phyloP scores from a whole-genome alignment of 305 asterid species.

The Rubia tinctorum region DNA sequence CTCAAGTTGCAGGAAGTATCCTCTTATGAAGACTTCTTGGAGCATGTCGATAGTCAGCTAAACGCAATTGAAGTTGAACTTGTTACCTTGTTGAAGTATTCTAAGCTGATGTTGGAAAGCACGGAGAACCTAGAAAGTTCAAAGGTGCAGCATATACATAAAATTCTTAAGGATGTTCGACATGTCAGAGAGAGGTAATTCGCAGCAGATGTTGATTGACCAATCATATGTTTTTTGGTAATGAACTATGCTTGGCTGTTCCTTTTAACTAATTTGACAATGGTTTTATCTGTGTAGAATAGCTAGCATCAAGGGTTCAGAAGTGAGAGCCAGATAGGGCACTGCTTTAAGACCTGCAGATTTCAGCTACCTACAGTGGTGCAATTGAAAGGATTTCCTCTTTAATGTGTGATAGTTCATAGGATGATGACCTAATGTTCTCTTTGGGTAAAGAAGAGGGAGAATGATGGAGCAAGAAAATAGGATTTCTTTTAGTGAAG shows the following conservation, averaged over 20 bases:
- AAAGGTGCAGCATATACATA: constrained; percentile 52
- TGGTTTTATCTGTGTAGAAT: constrained; percentile 39
- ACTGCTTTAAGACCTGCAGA: not conserved
- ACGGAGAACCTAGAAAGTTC: constrained; percentile 43
- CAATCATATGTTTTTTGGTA: not conserved
- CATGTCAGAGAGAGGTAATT: constrained; percentile 64
- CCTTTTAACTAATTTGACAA: constrained; percentile 8
- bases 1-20: constrained; percentile 32
- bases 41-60: constrained; percentile 57
- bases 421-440: not conserved
- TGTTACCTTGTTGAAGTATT: constrained; percentile 50
- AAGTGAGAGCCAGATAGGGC: constrained; percentile 17
- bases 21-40: constrained; percentile 59
- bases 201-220: constrained; percentile 3
- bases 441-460: not conserved
- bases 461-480: not conserved
- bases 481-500: not conserved
- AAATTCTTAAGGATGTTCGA: constrained; percentile 53
- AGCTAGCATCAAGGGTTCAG: constrained; percentile 35
- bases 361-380: not conserved
- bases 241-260: not conserved
- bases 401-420: not conserved
- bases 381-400: not conserved
- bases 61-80: constrained; percentile 66
- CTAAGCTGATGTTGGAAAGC: constrained; percentile 48